These are phyloP conservation scores for Nakataea oryzae DNA, from an alignment of 2,329 filamentous ascomycete genomes.

Conservation along the genomic window DNA sequence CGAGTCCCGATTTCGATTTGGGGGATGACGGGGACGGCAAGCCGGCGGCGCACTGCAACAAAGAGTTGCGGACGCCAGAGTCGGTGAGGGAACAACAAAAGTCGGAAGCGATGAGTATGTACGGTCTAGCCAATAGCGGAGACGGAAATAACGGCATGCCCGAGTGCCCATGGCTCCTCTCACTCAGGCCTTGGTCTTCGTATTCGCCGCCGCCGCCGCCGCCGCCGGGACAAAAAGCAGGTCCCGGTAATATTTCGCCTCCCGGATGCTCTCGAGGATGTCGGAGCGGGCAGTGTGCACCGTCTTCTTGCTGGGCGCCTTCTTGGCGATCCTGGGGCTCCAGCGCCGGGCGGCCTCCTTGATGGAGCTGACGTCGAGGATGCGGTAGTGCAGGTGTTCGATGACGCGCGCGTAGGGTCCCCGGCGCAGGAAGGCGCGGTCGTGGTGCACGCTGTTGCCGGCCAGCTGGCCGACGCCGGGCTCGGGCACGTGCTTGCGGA, in stretches of 20 bases:
- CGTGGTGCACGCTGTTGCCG: constrained; percentile 88
- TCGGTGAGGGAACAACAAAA: neutral
- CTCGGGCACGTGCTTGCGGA: constrained; percentile 60
- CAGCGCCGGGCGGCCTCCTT: constrained; percentile 86
- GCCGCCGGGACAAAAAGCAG: constrained; percentile 44
- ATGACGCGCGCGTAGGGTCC: constrained; percentile 65
- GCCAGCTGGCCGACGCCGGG: constrained; percentile 63
- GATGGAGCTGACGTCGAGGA: constrained; percentile 83
- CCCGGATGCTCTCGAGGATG: constrained; percentile 89
- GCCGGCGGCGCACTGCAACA: neutral
- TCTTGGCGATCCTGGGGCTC: constrained; percentile 41
- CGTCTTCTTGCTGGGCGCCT: constrained; percentile 61
- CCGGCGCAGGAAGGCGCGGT: constrained; percentile 68
- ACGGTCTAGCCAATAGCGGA: neutral
- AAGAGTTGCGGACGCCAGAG: no score
- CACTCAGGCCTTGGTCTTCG: neutral
- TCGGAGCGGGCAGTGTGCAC: constrained; percentile 79
- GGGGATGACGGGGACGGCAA: no score
- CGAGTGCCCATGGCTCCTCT: neutral
- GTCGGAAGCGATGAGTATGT: neutral
- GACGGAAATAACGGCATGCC: neutral
- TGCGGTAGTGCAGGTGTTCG: constrained; percentile 75
- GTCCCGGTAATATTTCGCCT: constrained; percentile 75
- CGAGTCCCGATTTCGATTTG: neutral
- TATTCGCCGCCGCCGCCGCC: neutral